Percentiles rank a stretch among this genome's conserved stretches.
These are phyloP conservation scores for Dalechampia spathulata DNA, from an alignment of 441 rosid species.

Conservation along the genomic window DNA sequence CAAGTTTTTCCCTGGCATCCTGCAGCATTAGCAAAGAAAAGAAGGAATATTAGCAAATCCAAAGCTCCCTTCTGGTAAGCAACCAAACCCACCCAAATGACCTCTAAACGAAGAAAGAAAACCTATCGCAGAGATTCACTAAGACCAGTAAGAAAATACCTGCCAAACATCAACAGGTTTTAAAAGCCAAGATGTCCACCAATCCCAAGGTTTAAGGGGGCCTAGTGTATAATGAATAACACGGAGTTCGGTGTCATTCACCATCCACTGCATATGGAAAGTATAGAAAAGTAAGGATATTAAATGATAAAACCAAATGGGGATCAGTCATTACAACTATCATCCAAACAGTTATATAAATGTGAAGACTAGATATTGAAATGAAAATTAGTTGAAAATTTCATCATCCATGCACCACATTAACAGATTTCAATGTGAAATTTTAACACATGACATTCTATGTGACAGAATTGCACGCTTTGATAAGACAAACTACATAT, in stretches of 20 bases:
- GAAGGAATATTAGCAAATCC: background rate
- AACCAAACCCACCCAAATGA: background rate
- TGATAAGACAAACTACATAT: background rate
- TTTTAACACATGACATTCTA: background rate
- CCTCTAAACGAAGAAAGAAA: background rate
- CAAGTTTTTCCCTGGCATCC: conserved; percentile 64
- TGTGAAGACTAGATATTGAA: no score
- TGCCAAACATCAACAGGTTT: conserved; percentile 99
- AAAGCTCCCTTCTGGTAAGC: background rate
- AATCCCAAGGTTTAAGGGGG: conserved; percentile 97
- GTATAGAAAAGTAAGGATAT: conserved; percentile 4
- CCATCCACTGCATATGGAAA: conserved; percentile 87
- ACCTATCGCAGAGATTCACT: background rate
- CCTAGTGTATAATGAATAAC: conserved; percentile 97
- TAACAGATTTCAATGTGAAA: background rate
- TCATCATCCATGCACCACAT: background rate
- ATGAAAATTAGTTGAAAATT: background rate
- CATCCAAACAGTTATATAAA: background rate
- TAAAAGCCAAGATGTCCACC: conserved; percentile 99
- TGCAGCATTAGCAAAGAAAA: conserved; percentile 29
- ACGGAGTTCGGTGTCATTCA: conserved; percentile 79
- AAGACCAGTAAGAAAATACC: conserved; percentile 28
- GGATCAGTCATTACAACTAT: background rate
- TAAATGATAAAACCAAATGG: background rate
- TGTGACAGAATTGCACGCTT: background rate